Conservation (phyloP, 495 filamentous ascomycete species). For the Platismatia glauca region DNA sequence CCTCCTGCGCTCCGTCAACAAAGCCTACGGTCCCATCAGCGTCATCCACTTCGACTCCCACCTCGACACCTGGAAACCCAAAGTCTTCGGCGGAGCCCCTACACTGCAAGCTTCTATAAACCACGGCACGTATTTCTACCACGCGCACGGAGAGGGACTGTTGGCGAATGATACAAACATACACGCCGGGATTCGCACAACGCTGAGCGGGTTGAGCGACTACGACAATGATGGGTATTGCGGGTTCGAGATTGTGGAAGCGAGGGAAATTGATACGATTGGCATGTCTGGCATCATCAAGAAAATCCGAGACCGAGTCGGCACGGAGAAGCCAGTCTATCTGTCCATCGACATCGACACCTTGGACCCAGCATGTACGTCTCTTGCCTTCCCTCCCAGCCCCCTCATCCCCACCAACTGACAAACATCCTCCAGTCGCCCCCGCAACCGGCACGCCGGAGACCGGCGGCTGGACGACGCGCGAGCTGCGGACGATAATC, state of each 20-base stretch:
- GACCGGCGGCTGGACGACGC: constrained; percentile 77
- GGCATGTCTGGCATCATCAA: constrained; percentile 64
- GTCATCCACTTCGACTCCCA: constrained; percentile 71
- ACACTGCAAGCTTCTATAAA: constrained; percentile 60
- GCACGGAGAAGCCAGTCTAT: constrained; percentile 64
- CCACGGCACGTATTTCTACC: constrained; percentile 78
- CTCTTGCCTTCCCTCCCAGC: neutral
- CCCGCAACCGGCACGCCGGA: constrained; percentile 82
- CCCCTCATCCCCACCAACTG: neutral
- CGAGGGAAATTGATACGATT: constrained; percentile 69
- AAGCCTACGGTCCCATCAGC: constrained; percentile 55
- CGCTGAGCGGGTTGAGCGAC: constrained; percentile 59
- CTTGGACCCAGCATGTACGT: constrained; percentile 70
- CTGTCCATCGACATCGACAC: constrained; percentile 85
- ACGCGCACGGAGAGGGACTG: constrained; percentile 59
- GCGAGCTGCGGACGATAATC: constrained; percentile 66
- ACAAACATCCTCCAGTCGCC: constrained; percentile 40
- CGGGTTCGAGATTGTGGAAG: constrained; percentile 74
- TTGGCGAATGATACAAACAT: constrained; percentile 75
- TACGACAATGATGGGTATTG: constrained; percentile 77
- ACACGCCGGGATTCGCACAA: constrained; percentile 78
- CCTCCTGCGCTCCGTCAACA: constrained; percentile 55
- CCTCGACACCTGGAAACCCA: constrained; percentile 58
- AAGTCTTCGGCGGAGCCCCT: constrained; percentile 63
- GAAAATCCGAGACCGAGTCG: constrained; percentile 65